Evolutionary conservation across 2,329 filamentous ascomycete species (phyloP).

Genomic region (Paecilomyces sp.): DNA sequence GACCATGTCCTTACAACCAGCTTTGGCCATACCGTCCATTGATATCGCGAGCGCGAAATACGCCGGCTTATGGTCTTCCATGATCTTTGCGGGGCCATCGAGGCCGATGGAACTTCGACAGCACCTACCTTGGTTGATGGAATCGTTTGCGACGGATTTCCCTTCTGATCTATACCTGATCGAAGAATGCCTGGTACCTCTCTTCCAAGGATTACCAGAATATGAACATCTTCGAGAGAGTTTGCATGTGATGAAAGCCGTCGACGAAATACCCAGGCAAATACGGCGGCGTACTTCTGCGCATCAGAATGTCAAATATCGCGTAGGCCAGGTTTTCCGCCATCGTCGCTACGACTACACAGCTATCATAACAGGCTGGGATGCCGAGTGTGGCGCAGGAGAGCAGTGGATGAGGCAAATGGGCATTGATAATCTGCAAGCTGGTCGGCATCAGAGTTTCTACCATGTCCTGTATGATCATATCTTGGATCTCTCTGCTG

Average conservation of each 20-base stretch:
- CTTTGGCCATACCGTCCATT: conserved; percentile 25
- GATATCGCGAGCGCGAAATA: conserved; percentile 60
- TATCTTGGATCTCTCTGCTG: conserved; percentile 8
- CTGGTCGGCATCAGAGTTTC: conserved; percentile 62
- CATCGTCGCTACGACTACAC: conserved; percentile 75
- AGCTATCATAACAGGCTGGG: conserved; percentile 86
- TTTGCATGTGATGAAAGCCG: conserved; percentile 48
- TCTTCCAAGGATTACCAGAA: conserved; percentile 47
- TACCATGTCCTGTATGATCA: conserved; percentile 77
- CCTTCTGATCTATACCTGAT: conserved; percentile 67
- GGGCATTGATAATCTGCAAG: conserved; percentile 53
- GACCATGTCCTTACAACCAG: conserved; percentile 35
- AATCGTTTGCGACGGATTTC: conserved; percentile 57
- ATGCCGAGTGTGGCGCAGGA: conserved; percentile 50
- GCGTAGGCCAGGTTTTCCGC: conserved; percentile 74
- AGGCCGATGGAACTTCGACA: conserved; percentile 49
- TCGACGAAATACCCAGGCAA: conserved; percentile 50
- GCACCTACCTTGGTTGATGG: conserved; percentile 57
- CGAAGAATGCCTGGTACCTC: conserved; percentile 58
- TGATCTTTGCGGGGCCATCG: conserved; percentile 44
- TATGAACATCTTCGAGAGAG: conserved; percentile 49
- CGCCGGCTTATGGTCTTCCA: conserved; percentile 63
- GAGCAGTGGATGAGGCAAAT: conserved; percentile 60
- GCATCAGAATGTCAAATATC: conserved; percentile 51
- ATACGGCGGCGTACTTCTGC: conserved; percentile 27